Percentiles rank a stretch among this genome's conserved stretches.
Conservation (phyloP, 257 asterid species). For the Striga asiatica region DNA sequence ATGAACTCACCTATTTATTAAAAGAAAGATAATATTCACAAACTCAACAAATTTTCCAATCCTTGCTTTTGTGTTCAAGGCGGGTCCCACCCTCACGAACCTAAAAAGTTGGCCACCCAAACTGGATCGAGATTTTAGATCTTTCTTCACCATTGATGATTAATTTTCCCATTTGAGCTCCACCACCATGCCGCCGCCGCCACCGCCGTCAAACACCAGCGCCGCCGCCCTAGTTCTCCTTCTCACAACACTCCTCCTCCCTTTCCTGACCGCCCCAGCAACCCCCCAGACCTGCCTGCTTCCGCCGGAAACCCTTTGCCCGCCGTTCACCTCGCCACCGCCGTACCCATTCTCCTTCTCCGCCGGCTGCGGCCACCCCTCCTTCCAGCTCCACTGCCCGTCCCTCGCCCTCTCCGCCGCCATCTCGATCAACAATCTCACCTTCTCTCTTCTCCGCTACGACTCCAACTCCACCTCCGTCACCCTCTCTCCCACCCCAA, state of each 20-base stretch:
- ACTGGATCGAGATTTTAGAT: constrained; percentile 30
- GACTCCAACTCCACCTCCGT: constrained; percentile 50
- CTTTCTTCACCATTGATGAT: constrained; percentile 19
- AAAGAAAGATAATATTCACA: too few relatives aligned
- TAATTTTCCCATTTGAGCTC: constrained; percentile 19
- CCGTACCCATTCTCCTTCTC: constrained; percentile 69
- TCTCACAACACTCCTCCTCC: constrained; percentile 16
- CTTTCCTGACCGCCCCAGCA: constrained; percentile 5
- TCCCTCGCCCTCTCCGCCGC: constrained; percentile 34
- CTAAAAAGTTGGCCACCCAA: constrained; percentile 19
- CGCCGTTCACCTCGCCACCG: constrained; percentile 60
- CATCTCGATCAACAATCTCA: constrained; percentile 42
- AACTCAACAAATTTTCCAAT: too few relatives aligned
- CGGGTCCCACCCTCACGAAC: not conserved
- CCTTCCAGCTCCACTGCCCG: constrained; percentile 61
- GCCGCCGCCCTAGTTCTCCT: constrained; percentile 18
- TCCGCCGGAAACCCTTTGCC: constrained; percentile 26
- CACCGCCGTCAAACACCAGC: constrained; percentile 9
- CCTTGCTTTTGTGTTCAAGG: not conserved
- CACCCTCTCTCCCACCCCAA: constrained; percentile 38
- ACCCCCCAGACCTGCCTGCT: constrained; percentile 29
- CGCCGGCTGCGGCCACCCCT: constrained; percentile 95
- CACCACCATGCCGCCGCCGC: constrained; percentile 26
- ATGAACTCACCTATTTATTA: too few relatives aligned
- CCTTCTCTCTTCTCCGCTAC: constrained; percentile 49